Evolutionary conservation across 1,284 basidiomycete species (phyloP).

Genomic region (Ustilago esculenta): DNA sequence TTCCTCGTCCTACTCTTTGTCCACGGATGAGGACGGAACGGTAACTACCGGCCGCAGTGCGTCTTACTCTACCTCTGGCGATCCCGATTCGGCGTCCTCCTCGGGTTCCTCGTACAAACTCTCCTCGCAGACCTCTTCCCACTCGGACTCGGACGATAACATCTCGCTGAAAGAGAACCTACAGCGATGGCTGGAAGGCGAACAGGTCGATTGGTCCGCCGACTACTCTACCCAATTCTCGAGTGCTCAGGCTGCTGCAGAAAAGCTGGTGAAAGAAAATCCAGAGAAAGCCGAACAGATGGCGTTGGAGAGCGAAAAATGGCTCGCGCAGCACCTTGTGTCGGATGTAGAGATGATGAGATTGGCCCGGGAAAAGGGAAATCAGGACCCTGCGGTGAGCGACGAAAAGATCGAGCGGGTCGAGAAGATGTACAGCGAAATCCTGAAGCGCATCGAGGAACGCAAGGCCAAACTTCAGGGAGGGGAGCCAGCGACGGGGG

Average conservation of each 20-base stretch:
- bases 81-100: constrained; percentile 12
- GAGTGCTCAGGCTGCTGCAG: constrained; percentile 44
- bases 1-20: constrained; percentile 35
- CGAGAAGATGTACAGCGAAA: constrained; percentile 40
- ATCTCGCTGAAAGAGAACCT: constrained; percentile 49
- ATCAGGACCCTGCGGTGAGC: constrained; percentile 20
- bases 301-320: constrained; percentile 56
- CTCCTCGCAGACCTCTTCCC: constrained; percentile 10
- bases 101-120: constrained; percentile 29
- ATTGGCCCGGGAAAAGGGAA: constrained; percentile 25
- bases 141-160: constrained; percentile 3
- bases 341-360: constrained; percentile 55
- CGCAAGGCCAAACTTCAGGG: constrained; percentile 18
- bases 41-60: constrained; percentile 26
- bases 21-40: constrained; percentile 28
- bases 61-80: constrained; percentile 31
- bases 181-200: constrained; percentile 53
- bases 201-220: constrained; percentile 50
- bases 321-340: constrained; percentile 49
- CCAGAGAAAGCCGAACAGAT: constrained; percentile 50
- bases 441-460: constrained; percentile 29
- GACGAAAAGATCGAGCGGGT: constrained; percentile 44
- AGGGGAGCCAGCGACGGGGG: neutral
- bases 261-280: constrained; percentile 35
- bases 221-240: constrained; percentile 47